Conservation (phyloP, 2,329 filamentous ascomycete genomes). For the Penicillium aurantiogriseum region DNA sequence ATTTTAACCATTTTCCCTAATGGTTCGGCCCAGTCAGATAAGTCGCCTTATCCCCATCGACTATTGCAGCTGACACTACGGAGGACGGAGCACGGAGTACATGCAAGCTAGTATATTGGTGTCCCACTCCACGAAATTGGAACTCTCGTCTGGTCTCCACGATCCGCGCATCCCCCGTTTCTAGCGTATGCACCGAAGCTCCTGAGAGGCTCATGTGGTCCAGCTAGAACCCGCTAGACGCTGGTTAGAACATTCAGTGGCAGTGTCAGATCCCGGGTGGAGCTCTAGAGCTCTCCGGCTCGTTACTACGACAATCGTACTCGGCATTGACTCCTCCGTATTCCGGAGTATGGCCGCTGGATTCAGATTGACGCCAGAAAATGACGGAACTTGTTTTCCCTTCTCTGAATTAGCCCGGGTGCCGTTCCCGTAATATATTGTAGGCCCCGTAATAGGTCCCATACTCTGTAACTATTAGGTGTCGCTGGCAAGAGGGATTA, state of each 20-base stretch:
- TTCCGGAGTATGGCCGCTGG: background rate
- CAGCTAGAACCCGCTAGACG: conserved; percentile 37
- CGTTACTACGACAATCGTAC: background rate
- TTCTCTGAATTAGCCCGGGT: background rate
- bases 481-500: background rate
- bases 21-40: conserved; percentile 17
- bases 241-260: conserved; percentile 29
- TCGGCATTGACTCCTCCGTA: background rate
- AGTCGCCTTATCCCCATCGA: conserved; percentile 14
- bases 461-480: background rate
- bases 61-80: conserved; percentile 6
- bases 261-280: conserved; percentile 26
- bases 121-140: conserved; percentile 22
- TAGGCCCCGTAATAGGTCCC: background rate
- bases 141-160: conserved; percentile 20
- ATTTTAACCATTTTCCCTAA: background rate
- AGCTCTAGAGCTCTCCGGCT: conserved; percentile 8
- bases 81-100: background rate
- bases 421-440: background rate
- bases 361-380: conserved; percentile 3
- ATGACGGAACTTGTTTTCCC: background rate
- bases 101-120: conserved; percentile 16
- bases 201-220: conserved; percentile 8
- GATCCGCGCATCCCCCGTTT: conserved; percentile 26
- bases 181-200: conserved; percentile 20